A percentile compares a stretch with the other conserved stretches of the same genome.
These are phyloP conservation scores for Aotearoamyces nothofagi DNA, from an alignment of 2,329 filamentous ascomycete species.

Conservation along the genomic window DNA sequence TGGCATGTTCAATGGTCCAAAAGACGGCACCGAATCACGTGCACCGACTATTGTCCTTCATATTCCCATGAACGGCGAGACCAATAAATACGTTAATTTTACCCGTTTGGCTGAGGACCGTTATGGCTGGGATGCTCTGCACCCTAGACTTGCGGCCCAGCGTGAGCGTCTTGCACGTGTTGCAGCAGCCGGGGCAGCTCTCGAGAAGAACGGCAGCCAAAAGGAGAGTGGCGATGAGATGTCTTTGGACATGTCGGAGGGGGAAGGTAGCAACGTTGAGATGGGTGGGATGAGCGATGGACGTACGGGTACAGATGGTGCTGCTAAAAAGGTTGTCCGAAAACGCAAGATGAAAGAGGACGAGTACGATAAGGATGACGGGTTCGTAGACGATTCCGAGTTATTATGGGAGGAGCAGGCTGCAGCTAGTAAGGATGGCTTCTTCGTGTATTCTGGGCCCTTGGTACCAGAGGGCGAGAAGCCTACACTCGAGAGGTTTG, in stretches of 20 bases:
- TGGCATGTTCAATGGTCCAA: conserved; percentile 41
- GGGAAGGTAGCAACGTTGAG: conserved; percentile 76
- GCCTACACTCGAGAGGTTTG: conserved; percentile 36
- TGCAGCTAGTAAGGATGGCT: conserved; percentile 85
- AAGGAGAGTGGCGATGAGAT: conserved; percentile 68
- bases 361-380: conserved; percentile 71
- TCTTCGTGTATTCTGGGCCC: conserved; percentile 94
- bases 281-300: conserved; percentile 54
- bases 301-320: conserved; percentile 43
- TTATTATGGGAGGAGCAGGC: conserved; percentile 91
- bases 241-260: conserved; percentile 61
- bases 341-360: conserved; percentile 70
- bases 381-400: conserved; percentile 87
- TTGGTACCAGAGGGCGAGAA: conserved; percentile 80
- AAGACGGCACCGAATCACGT: conserved; percentile 37
- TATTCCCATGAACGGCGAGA: conserved; percentile 65
- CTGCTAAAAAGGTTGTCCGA: conserved; percentile 46
- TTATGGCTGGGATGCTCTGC: conserved; percentile 87
- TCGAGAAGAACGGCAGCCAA: conserved; percentile 60
- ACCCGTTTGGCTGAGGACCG: conserved; percentile 84
- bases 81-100: conserved; percentile 90
- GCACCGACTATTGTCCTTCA: conserved; percentile 72
- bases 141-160: conserved; percentile 80
- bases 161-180: conserved; percentile 78
- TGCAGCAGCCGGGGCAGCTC: conserved; percentile 70